phyloP scores from a whole-genome alignment of 441 rosid genomes.

The Pelargonium myrrhifolium region DNA sequence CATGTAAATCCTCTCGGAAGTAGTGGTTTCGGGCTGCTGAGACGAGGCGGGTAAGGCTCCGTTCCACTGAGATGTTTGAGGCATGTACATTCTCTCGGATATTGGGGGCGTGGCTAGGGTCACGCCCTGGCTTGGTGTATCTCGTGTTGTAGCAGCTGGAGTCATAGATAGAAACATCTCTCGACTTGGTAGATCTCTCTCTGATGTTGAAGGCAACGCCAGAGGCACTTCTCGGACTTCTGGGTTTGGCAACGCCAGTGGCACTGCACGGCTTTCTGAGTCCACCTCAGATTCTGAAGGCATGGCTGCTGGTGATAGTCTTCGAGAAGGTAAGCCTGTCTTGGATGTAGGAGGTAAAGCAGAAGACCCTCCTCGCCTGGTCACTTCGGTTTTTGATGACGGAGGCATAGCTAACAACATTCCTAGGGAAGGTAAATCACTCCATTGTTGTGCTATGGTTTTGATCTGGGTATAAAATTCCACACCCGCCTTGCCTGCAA shows the following conservation, averaged over 20 bases:
- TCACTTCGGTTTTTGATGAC: too few species aligned
- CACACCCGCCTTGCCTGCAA: constrained; percentile 19
- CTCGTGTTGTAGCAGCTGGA: constrained; percentile 16
- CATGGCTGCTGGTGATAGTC: constrained; percentile 17
- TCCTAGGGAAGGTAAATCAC: constrained; percentile 20
- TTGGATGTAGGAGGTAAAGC: constrained; percentile 22
- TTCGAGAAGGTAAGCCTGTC: constrained; percentile 26
- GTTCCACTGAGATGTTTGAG: constrained; percentile 29
- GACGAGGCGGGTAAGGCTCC: constrained; percentile 23
- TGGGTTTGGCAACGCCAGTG: constrained; percentile 26
- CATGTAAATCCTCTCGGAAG: constrained; percentile 16
- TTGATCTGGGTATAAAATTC: constrained; percentile 21
- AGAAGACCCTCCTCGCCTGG: constrained; percentile 29
- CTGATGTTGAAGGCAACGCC: constrained; percentile 18
- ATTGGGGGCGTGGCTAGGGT: constrained; percentile 17
- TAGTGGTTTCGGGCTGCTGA: constrained; percentile 19
- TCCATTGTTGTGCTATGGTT: constrained; percentile 21
- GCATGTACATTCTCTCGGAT: constrained; percentile 23
- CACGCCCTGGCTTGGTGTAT: constrained; percentile 21
- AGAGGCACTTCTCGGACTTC: constrained; percentile 20
- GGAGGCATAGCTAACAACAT: constrained; percentile 26
- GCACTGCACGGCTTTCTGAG: constrained; percentile 19
- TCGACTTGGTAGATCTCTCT: constrained; percentile 20
- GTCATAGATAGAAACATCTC: constrained; percentile 13
- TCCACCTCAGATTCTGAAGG: constrained; percentile 29